These are phyloP conservation scores for Ampelocalamus luodianensis DNA, from an alignment of 176 grass and related monocot species.

Conservation along the genomic window DNA sequence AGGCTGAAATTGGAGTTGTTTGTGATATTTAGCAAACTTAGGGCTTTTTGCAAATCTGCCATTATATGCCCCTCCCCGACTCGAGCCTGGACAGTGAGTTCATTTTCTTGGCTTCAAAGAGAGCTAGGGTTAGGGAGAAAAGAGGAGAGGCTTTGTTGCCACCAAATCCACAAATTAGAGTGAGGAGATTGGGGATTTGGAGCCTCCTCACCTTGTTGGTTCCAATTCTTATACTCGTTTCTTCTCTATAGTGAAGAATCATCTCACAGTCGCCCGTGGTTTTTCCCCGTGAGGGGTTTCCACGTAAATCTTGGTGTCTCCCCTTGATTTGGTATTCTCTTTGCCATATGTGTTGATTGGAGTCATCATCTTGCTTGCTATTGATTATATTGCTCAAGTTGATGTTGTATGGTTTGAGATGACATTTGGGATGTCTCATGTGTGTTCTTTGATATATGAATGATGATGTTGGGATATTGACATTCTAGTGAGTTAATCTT, in stretches of 20 bases:
- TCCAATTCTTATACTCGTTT: neutral
- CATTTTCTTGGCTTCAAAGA: too few relatives aligned
- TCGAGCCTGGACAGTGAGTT: too few relatives aligned
- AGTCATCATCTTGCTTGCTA: neutral
- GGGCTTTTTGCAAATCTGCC: too few relatives aligned
- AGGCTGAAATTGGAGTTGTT: too few relatives aligned
- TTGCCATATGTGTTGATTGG: neutral
- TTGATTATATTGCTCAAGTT: neutral
- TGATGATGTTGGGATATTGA: neutral
- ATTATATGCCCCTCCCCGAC: too few relatives aligned
- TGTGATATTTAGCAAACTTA: too few relatives aligned
- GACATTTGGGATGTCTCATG: neutral
- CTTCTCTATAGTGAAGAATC: neutral
- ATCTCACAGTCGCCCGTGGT: neutral
- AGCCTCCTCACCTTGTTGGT: neutral
- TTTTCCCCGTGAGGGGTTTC: neutral
- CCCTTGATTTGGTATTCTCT: neutral
- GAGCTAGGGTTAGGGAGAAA: too few relatives aligned
- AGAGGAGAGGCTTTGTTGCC: neutral
- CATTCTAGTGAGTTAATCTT: neutral
- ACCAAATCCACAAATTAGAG: neutral
- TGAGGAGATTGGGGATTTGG: neutral
- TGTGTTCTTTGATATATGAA: neutral
- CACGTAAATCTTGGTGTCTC: neutral
- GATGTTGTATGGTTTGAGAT: neutral